Evolutionary conservation across 345 rosid genomes (phyloP), one percentile per base, ranked within the genome.

Genomic region (Gossypium ekmanianum): DNA sequence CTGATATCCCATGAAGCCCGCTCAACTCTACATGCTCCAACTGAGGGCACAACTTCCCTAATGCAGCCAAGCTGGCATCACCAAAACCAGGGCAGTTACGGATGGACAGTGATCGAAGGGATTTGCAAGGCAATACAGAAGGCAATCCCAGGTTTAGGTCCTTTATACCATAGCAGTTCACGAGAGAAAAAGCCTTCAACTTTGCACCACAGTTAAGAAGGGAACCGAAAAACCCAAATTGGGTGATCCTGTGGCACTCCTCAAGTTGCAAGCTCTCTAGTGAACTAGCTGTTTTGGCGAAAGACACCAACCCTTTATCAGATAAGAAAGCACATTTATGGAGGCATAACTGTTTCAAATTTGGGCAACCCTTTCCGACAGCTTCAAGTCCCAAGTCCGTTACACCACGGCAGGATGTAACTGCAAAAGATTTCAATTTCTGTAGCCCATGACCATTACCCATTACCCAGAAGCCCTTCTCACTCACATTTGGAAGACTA

Each of bases 401-500:
- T 70, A 92, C 77, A 34, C 99, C 97, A 14, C 48, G 79, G 86
- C 98, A 96, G 10, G 91, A 87, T 24, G 85, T 45, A 75, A 96
- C 81, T 24, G 90, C 65, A 0, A 96, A 71, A 62, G 94, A 89
- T 68, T 82, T 87, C 77, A 96, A 76, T 55, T 90, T 92, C 82
- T 93, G 97, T 79, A 96, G 83, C 41, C 94, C 98, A 0, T 86
- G 84, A n/a, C 91, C 97, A 34, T 83, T 90, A 43, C 94, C 95
- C 99, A 96, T 92, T 68, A 93, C 97, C 97, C 99, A 96, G 78
- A 96, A 93, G 26, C 99, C 99, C 82, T 80, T 90, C 83, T 92
- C 94, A 1, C 79, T 86, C 64, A 93, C 94, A 69, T 84, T 80
- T 18, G 84, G 82, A 50, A 96, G 90, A 54, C 74, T 85, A 74